phyloP scores from a whole-genome alignment of 306 rosid species.

The Styphnolobium japonicum region DNA sequence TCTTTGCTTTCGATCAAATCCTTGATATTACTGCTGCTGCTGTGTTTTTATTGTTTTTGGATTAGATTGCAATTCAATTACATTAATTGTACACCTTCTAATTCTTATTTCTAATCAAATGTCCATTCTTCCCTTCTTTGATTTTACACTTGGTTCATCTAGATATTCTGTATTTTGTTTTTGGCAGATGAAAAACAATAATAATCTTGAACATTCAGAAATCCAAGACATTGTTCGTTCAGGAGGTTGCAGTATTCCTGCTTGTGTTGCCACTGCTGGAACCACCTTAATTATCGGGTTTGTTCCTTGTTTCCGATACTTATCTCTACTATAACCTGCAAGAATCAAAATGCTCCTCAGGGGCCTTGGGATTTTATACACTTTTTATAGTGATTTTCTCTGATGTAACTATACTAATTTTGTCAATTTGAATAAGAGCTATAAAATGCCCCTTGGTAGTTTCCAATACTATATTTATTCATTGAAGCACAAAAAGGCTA shows the following conservation, averaged over 20 bases:
- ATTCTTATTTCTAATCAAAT: neutral
- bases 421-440: neutral
- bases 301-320: constrained; percentile 20
- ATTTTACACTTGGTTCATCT: neutral
- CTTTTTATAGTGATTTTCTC: neutral
- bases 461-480: neutral
- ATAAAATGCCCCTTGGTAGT: neutral
- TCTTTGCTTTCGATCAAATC: too few species aligned
- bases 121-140: neutral
- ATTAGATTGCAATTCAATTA: neutral
- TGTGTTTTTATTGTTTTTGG: neutral
- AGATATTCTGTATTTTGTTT: constrained; percentile 2
- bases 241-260: constrained; percentile 51
- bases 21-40: too few species aligned
- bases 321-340: neutral
- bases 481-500: neutral
- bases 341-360: neutral
- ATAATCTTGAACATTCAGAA: constrained; percentile 55
- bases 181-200: constrained; percentile 56
- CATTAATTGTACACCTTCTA: neutral
- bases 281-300: constrained; percentile 84
- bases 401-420: neutral
- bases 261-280: constrained; percentile 89
- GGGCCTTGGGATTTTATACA: neutral
- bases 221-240: constrained; percentile 55